Evolutionary conservation across 1,139 yeast species (phyloP).

Genomic region (Meyerozyma carpophila): DNA sequence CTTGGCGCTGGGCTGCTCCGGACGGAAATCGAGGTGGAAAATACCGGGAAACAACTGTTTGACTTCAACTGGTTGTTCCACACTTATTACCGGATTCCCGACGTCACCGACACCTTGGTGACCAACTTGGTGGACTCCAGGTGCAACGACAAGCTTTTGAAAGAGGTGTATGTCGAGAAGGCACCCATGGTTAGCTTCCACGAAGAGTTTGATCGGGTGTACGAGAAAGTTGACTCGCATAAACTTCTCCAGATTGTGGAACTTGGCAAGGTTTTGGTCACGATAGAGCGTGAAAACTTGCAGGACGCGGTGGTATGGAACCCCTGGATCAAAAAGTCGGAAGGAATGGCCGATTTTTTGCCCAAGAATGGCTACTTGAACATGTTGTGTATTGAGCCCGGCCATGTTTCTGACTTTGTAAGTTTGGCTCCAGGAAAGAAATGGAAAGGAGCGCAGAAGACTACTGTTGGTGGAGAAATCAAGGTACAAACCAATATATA

Average conservation of each 20-base stretch:
- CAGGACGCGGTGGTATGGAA: conserved; percentile 97
- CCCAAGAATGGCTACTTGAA: conserved; percentile 79
- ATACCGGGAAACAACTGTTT: conserved; percentile 57
- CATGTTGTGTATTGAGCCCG: conserved; percentile 95
- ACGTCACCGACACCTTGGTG: conserved; percentile 71
- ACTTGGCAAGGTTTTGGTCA: conserved; percentile 63
- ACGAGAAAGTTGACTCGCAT: conserved; percentile 50
- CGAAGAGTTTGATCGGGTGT: conserved; percentile 82
- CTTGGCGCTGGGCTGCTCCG: conserved; percentile 49
- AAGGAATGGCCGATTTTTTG: conserved; percentile 77
- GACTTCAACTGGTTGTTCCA: conserved; percentile 95
- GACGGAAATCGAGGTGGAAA: conserved; percentile 71
- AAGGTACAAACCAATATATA: conserved; percentile 39
- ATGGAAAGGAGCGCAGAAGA: conserved; percentile 67
- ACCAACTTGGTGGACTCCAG: conserved; percentile 67
- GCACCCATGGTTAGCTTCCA: conserved; percentile 68
- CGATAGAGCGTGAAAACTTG: conserved; percentile 58
- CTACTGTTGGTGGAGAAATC: conserved; percentile 41
- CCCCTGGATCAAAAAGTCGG: conserved; percentile 84
- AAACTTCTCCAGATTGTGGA: conserved; percentile 63
- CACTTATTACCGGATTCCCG: conserved; percentile 75
- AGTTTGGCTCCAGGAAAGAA: conserved; percentile 58
- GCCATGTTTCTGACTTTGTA: conserved; percentile 69
- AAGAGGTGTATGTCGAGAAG: conserved; percentile 59
- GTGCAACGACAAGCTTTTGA: conserved; percentile 71